A percentile compares a stretch with the other conserved stretches of the same genome.
These are phyloP conservation scores for Termitomyces sp. DNA, from an alignment of 768 basidiomycete genomes.

Conservation along the genomic window DNA sequence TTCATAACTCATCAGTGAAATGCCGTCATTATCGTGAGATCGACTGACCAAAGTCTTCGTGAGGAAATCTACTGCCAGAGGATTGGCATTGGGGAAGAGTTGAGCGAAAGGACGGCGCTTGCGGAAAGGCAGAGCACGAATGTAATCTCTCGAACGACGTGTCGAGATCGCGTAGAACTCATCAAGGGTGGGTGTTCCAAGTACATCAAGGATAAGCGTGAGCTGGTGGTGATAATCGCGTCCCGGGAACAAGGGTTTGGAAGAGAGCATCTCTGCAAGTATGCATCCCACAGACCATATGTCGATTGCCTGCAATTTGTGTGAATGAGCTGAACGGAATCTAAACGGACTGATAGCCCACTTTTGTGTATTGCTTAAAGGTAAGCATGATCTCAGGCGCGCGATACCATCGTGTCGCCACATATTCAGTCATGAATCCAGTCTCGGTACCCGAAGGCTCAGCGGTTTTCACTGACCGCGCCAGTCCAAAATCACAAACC, in stretches of 20 bases:
- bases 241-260: conserved; percentile 95
- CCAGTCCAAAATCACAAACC: conserved; percentile 93
- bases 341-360: conserved; percentile 16
- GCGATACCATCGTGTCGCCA: conserved; percentile 98
- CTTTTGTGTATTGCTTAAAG: conserved; percentile 97
- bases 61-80: conserved; percentile 60
- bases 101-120: conserved; percentile 78
- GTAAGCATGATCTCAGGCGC: conserved; percentile 99
- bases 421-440: conserved; percentile 95
- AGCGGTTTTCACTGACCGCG: conserved; percentile 82
- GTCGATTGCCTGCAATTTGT: conserved; percentile 60
- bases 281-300: conserved; percentile 88
- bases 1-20: not conserved
- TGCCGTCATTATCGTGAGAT: not conserved
- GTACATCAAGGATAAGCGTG: conserved; percentile 90
- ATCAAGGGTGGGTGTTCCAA: conserved; percentile 95
- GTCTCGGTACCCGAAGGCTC: conserved; percentile 81
- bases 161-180: conserved; percentile 98
- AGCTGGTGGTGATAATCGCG: conserved; percentile 96
- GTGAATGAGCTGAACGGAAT: conserved; percentile 1
- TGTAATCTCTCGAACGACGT: conserved; percentile 87
- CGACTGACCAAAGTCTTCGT: conserved; percentile 71
- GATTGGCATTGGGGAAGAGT: conserved; percentile 88
- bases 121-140: conserved; percentile 90
- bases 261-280: conserved; percentile 94